Base-by-base conservation (phyloP, 2,329 filamentous ascomycete genomes). In the Didymella keratinophila region DNA sequence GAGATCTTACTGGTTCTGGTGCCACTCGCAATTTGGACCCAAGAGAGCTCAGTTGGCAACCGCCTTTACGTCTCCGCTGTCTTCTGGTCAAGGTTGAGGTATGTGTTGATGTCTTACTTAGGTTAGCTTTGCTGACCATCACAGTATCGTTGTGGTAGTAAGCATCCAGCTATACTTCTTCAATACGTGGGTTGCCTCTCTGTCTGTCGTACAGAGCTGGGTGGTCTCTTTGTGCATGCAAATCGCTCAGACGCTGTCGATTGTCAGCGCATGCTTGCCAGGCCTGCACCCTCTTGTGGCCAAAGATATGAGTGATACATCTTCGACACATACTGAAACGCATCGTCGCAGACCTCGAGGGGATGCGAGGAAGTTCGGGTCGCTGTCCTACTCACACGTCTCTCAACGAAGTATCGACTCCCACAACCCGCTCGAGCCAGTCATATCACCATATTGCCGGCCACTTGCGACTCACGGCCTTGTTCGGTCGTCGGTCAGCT, bases 401-500 rank as follows among this genome's bases (percentile, higher is more conserved):
- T 34, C 44, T 2, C 37, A 53, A 8, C 37, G 36, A 4, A 58
- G 56, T 18, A 23, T 43, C 14, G 45, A 53, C 25, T 53, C 45
- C 1, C 14, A 45, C 2, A 18, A n/a, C 21, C 32, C 45, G 10
- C 25, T 45, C 16, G 39, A 43, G n/a, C 50, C 56, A 6, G 44
- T 34, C 2, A 50, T 52, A 16, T 55, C 57, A 41, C 56, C 62
- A 2, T 74, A 72, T 39, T 72, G 70, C 56, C 61, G 56, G 12
- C 70, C 71, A 2, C 56, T 74, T 0, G 70, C 68, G 11, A 74
- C 71, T 0, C 68, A 71, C 21, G 70, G 70, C 16, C 66, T 74
- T 4, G 68, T 69, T 25, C 64, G 62, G 12, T 61, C 67, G 1
- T 65, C 66, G 3, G 63, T 58, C 20, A 70, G 68, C 42, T 58